Conservation (phyloP, 768 basidiomycete species). For the Mycena indigotica region DNA sequence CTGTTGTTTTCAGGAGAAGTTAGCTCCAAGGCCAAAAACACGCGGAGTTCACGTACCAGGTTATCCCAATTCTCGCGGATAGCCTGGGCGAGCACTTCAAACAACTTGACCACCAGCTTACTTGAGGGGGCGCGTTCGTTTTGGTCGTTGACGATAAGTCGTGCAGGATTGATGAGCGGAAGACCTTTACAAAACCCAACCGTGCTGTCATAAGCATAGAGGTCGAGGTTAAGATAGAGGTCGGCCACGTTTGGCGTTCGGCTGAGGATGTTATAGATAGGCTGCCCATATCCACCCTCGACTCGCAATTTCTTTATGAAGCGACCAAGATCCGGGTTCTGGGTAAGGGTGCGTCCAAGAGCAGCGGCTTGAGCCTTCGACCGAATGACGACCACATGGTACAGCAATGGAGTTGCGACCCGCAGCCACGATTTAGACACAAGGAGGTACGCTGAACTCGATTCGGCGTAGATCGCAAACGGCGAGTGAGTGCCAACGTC, state of each 20-base stretch:
- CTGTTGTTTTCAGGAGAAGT: no score
- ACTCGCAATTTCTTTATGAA: conserved; percentile 29
- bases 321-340: conserved; percentile 16
- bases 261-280: conserved; percentile 6
- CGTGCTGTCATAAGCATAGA: not conserved
- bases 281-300: conserved; percentile 22
- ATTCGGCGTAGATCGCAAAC: not conserved
- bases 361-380: conserved; percentile 24
- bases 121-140: no score
- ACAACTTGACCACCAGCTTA: no score
- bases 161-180: not conserved
- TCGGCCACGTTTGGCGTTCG: not conserved
- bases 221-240: not conserved
- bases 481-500: not conserved
- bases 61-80: no score
- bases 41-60: no score
- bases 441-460: not conserved
- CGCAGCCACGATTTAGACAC: not conserved
- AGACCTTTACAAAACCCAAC: not conserved
- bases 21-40: no score
- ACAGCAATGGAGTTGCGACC: conserved; percentile 26
- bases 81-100: no score
- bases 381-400: conserved; percentile 25
- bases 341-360: conserved; percentile 16
- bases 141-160: no score